Evolutionary conservation across 106 monocot genomes (phyloP), one percentile per base, ranked within the genome.

Genomic region (Allium fistulosum): DNA sequence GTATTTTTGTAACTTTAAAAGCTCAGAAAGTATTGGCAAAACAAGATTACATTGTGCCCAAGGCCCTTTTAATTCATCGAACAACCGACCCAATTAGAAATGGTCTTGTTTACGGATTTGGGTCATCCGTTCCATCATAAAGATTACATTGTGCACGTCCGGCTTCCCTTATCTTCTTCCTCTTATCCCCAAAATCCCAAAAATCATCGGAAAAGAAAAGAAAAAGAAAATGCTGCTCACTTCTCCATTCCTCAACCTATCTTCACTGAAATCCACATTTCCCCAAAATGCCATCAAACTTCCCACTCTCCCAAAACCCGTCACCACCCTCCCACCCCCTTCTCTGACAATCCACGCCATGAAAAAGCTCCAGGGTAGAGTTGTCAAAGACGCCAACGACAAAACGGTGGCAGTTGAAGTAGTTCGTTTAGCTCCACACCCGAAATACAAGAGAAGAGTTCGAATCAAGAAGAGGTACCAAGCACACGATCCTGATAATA

Each of bases 381-480:
- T 97, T 10, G 84, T 97, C 16, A 77, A 82, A 75, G 49, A 68
- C 64, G 68, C 73, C 66, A 92, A 65, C 80, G 89, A 97, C 80
- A 87, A 92, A 82, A 97, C 97, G 48, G 97, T 97, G 14, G 76
- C 83, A 10, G 97, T 97, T 50, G 86, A 88, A 74, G 92, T 92
- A 48, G 76, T 84, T 11, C 81, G 92, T 26, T 75, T 92, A 53
- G 82, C 86, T 27, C 84, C 86, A 7, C 86, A 89, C 69, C 88
- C 88, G 51, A 97, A 97, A 82, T 97, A 97, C 92, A 87, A 89
- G 92, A 67, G 82, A 65, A 74, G 92, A 18, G 64, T 89, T 60
- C 68, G 89, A 46, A 82, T 57, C 57, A 92, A 88, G 84, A 97
- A 84, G 84, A 84, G 72, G 61, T 92, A 78, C 86, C 92, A 97